A percentile compares a stretch with the other conserved stretches of the same genome.
These are phyloP conservation scores for Ceratobasidium theobromae DNA, from an alignment of 1,284 basidiomycete genomes.

Conservation along the genomic window DNA sequence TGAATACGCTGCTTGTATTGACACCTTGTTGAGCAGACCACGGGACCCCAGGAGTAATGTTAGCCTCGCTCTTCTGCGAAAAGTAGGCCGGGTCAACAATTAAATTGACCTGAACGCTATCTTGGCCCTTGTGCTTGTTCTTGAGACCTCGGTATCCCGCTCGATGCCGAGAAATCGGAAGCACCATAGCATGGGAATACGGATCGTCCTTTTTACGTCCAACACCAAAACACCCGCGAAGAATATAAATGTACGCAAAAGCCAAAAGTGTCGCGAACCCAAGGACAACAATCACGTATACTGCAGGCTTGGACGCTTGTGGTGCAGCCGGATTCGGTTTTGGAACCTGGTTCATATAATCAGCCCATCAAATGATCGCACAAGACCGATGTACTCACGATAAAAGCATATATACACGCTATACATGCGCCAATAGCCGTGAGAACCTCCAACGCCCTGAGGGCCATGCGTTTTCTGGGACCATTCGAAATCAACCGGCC, in stretches of 20 bases:
- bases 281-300: slow-evolving; percentile 59
- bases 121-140: slow-evolving; percentile 39
- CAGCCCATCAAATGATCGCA: neutral
- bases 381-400: slow-evolving; percentile 44
- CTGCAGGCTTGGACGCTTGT: slow-evolving; percentile 56
- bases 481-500: slow-evolving; percentile 62
- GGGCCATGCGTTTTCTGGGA: slow-evolving; percentile 57
- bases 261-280: slow-evolving; percentile 56
- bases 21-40: slow-evolving; percentile 25
- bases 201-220: slow-evolving; percentile 40
- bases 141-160: slow-evolving; percentile 14
- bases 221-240: slow-evolving; percentile 58
- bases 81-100: slow-evolving; percentile 68
- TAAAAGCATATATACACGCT: slow-evolving; percentile 61
- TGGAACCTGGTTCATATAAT: slow-evolving; percentile 48
- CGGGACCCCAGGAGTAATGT: slow-evolving; percentile 21
- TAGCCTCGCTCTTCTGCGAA: slow-evolving; percentile 34
- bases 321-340: slow-evolving; percentile 58
- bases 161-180: slow-evolving; percentile 50
- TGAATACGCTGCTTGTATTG: slow-evolving; percentile 51
- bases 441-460: slow-evolving; percentile 54
- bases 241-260: slow-evolving; percentile 56
- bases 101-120: slow-evolving; percentile 66
- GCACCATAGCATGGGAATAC: slow-evolving; percentile 59
- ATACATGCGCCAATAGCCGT: slow-evolving; percentile 55